Evolutionary conservation across 805 yeast genomes (phyloP), one percentile per base, ranked within the genome.

Genomic region (Yamadazyma paraphyllophila): DNA sequence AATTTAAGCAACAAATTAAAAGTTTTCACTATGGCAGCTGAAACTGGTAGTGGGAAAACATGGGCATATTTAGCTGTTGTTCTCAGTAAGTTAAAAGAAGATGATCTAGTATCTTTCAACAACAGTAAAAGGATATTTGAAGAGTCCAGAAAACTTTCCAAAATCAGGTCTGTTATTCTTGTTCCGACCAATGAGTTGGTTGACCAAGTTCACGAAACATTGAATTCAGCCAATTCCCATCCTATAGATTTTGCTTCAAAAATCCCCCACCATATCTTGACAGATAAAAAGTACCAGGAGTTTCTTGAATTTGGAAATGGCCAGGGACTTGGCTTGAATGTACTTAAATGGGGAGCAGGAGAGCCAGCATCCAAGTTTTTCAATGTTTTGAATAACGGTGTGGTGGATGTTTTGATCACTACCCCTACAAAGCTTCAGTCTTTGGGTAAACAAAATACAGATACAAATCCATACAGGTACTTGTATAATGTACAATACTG

Each of bases 21-120:
- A 52, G 76, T 83, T 0, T 88, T 80, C 69, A 80, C 94, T 2
- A 64, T 92, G 44, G 97, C 98, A 0, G 96, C 97, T 2, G 98
- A 94, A 61, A 92, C 99, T 0, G 99, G 99, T 0, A 85, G 96
- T 0, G 99, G 99, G 7, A 92, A 92, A 60, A 92, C 99, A 0
- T 82, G 96, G 82, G 90, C 97, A 0, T 92, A 91, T 58, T 60
- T 94, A 49, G 81, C 86, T 0, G 91, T 96, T 0, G 51, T 92
- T 30, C 51, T 91, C 32, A 85, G 88, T 39, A 80, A 78, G 51
- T 63, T 91, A 51, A 78, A 81, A 48, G 82, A 83, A 47, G 80
- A 77, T 41, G 82, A 83, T 46, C 47, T 62, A 10, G 55, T 54
- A 7, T 39, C 55, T 2, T 67, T 57, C 49, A 51, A 53, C 15